Conservation (phyloP, 1,284 basidiomycete genomes). For the Prillingera fragicola region DNA sequence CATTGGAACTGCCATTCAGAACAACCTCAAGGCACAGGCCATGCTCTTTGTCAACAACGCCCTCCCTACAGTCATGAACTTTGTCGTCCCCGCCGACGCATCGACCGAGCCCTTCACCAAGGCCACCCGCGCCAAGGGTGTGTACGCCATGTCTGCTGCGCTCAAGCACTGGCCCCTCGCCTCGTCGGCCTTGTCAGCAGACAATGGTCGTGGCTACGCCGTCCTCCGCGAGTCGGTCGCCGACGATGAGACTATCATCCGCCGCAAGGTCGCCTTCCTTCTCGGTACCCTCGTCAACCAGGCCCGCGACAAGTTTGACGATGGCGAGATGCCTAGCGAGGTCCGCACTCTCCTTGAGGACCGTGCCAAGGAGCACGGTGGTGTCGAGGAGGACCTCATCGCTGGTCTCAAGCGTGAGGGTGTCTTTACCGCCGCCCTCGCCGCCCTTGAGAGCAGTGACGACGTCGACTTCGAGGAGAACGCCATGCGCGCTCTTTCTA, state of each 20-base stretch:
- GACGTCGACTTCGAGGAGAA: constrained; percentile 82
- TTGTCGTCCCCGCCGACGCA: constrained; percentile 54
- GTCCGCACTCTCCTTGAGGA: constrained; percentile 33
- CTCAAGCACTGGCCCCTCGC: constrained; percentile 60
- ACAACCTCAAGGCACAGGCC: constrained; percentile 85
- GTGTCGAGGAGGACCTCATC: constrained; percentile 29
- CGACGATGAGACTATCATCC: constrained; percentile 72
- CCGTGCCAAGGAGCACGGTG: constrained; percentile 9
- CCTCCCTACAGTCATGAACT: constrained; percentile 60
- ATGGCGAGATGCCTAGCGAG: constrained; percentile 42
- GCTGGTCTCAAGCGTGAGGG: constrained; percentile 21
- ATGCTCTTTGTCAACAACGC: constrained; percentile 71
- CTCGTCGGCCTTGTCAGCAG: constrained; percentile 17
- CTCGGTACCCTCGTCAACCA: constrained; percentile 72
- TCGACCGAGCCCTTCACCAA: constrained; percentile 40
- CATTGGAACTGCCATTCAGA: constrained; percentile 87
- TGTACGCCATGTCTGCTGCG: constrained; percentile 79
- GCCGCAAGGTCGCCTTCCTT: constrained; percentile 80
- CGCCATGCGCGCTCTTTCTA: constrained; percentile 56
- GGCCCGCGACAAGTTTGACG: constrained; percentile 51
- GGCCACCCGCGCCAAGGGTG: constrained; percentile 63
- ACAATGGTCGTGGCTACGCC: constrained; percentile 23
- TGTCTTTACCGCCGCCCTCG: constrained; percentile 16
- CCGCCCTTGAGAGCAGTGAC: constrained; percentile 57
- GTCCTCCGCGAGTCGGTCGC: constrained; percentile 27